These are phyloP conservation scores for Phytophthora pini DNA, from an alignment of 352 stramenopile species.

Conservation along the genomic window DNA sequence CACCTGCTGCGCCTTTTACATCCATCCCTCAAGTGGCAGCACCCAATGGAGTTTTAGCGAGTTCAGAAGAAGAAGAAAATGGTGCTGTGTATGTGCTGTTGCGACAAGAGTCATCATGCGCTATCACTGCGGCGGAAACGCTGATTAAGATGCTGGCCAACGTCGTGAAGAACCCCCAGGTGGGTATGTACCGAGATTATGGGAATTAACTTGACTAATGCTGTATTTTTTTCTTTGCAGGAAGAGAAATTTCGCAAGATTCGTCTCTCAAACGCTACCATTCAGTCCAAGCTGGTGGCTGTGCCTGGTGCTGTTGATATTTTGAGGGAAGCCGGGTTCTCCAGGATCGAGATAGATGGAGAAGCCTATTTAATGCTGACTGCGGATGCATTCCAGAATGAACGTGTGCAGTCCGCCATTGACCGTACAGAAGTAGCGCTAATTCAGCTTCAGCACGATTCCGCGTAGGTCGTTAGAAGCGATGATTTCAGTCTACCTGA, in stretches of 20 bases:
- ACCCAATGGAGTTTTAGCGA: neutral
- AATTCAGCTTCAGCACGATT: slow-evolving; percentile 73
- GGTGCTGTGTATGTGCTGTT: slow-evolving; percentile 72
- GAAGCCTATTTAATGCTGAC: slow-evolving; percentile 68
- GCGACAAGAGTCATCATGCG: slow-evolving; percentile 50
- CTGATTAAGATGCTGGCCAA: slow-evolving; percentile 80
- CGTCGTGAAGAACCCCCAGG: slow-evolving; percentile 66
- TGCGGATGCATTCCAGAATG: slow-evolving; percentile 38
- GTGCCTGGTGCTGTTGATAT: slow-evolving; percentile 64
- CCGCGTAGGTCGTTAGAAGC: slow-evolving; percentile 23
- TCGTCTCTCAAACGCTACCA: slow-evolving; percentile 60
- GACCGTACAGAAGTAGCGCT: slow-evolving; percentile 71
- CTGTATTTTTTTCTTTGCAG: slow-evolving; percentile 27
- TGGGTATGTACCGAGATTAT: slow-evolving; percentile 12
- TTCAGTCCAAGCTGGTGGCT: slow-evolving; percentile 71
- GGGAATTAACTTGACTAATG: slow-evolving; percentile 2
- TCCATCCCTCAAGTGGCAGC: slow-evolving; percentile 17
- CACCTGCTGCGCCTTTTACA: slow-evolving; percentile 32
- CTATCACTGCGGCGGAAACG: slow-evolving; percentile 65
- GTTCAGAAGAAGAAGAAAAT: slow-evolving; percentile 20
- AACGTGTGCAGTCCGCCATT: slow-evolving; percentile 62
- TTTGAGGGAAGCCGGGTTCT: slow-evolving; percentile 66
- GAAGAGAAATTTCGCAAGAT: slow-evolving; percentile 80
- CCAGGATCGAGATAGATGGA: slow-evolving; percentile 42
- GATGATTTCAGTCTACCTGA: slow-evolving; percentile 14